Conservation (phyloP, 1,284 basidiomycete species). For the Fistulina hepatica region DNA sequence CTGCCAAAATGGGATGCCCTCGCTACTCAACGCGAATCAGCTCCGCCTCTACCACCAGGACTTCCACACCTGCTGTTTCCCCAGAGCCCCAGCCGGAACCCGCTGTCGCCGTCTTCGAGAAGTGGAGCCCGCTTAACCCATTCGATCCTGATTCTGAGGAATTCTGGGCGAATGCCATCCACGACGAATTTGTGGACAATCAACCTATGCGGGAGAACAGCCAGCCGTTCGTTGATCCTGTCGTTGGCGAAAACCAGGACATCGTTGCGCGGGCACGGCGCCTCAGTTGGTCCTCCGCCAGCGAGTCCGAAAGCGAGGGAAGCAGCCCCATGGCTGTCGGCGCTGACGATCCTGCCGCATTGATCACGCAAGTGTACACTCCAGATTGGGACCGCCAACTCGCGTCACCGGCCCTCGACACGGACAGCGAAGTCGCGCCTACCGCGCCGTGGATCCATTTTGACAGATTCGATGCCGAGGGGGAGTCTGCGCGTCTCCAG, state of each 20-base stretch:
- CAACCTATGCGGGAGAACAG: constrained; percentile 15
- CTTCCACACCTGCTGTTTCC: too few relatives aligned
- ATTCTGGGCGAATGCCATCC: constrained; percentile 53
- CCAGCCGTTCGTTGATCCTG: constrained; percentile 13
- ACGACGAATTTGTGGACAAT: constrained; percentile 53
- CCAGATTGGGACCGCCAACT: constrained; percentile 18
- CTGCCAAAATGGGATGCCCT: too few relatives aligned
- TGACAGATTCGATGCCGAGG: not conserved
- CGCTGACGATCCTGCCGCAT: constrained; percentile 27
- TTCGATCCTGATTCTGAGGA: constrained; percentile 77
- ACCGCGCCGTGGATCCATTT: constrained; percentile 1
- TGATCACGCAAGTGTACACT: constrained; percentile 26
- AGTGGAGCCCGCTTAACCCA: constrained; percentile 53
- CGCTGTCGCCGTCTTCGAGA: constrained; percentile 30
- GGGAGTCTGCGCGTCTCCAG: constrained; percentile 1
- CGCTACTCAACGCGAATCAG: too few relatives aligned
- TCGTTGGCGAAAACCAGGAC: constrained; percentile 21
- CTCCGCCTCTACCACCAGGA: too few relatives aligned
- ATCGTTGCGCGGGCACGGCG: constrained; percentile 16
- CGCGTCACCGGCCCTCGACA: too few relatives aligned
- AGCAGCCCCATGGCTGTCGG: constrained; percentile 33
- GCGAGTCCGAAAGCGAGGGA: constrained; percentile 28
- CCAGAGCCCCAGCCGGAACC: too few relatives aligned
- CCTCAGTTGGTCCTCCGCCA: constrained; percentile 19
- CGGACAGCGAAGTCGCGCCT: constrained; percentile 1